phyloP scores from a whole-genome alignment of 495 filamentous ascomycete species.

The Darksidea phi region DNA sequence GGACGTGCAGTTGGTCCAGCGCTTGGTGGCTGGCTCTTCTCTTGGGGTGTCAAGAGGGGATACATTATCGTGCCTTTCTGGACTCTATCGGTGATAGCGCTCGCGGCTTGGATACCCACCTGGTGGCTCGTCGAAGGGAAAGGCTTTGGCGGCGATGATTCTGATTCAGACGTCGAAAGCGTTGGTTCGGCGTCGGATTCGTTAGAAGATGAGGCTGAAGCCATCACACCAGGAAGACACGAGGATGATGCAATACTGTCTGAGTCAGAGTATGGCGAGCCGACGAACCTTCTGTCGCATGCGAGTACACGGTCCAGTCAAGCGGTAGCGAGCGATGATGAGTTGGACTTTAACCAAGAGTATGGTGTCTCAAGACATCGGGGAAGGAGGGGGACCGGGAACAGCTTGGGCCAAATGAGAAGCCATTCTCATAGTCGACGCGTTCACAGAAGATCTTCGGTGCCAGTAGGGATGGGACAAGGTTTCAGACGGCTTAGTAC shows the following conservation, averaged over 20 bases:
- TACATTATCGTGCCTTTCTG: slow-evolving; percentile 80
- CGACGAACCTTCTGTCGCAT: slow-evolving; percentile 24
- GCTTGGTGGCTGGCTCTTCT: slow-evolving; percentile 44
- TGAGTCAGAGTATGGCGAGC: slow-evolving; percentile 36
- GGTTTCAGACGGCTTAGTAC: slow-evolving; percentile 36
- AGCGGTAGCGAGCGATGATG: slow-evolving; percentile 44
- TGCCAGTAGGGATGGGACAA: slow-evolving; percentile 35
- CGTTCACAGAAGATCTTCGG: slow-evolving; percentile 24
- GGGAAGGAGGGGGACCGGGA: neutral
- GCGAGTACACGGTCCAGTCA: slow-evolving; percentile 25
- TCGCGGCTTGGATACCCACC: slow-evolving; percentile 63
- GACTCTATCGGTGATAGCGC: slow-evolving; percentile 59
- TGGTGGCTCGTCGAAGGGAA: slow-evolving; percentile 74
- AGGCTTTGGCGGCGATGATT: slow-evolving; percentile 59
- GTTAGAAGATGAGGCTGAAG: slow-evolving; percentile 7
- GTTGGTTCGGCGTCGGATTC: slow-evolving; percentile 10
- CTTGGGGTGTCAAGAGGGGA: slow-evolving; percentile 65
- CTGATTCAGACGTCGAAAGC: slow-evolving; percentile 45
- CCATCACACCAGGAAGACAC: slow-evolving; percentile 8
- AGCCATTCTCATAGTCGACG: slow-evolving; percentile 8
- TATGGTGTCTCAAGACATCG: slow-evolving; percentile 34
- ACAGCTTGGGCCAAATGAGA: slow-evolving; percentile 3
- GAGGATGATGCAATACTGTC: slow-evolving; percentile 15
- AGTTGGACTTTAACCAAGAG: slow-evolving; percentile 65
- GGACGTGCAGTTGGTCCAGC: slow-evolving; percentile 78